These are phyloP conservation scores for Cymbidium sinense DNA, from an alignment of 106 monocot species.

Conservation along the genomic window DNA sequence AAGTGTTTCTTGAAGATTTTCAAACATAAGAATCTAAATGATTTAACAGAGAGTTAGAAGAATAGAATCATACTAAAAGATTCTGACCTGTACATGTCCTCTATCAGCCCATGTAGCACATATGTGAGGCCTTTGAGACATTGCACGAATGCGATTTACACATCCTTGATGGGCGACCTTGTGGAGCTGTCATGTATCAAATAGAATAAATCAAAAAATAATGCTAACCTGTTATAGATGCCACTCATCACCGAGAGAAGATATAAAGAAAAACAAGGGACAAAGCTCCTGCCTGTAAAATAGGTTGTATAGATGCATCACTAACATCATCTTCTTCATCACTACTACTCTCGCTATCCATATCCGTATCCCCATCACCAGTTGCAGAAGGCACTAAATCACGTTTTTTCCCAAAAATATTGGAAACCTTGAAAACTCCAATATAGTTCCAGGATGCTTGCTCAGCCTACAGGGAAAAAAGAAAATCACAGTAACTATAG, in stretches of 20 bases:
- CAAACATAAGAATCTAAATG: background rate
- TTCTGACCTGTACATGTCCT: conserved; percentile 79
- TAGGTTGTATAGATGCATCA: conserved; percentile 46
- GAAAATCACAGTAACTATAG: too few relatives aligned
- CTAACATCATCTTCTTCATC: conserved; percentile 62
- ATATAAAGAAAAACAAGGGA: background rate
- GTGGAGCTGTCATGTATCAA: conserved; percentile 71
- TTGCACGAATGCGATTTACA: conserved; percentile 84
- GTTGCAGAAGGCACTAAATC: conserved; percentile 55
- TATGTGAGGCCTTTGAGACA: conserved; percentile 81
- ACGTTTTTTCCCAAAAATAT: conserved; percentile 81
- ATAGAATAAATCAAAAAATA: conserved; percentile 1
- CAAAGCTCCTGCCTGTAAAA: conserved; percentile 42
- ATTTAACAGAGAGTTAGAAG: background rate
- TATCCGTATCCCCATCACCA: conserved; percentile 41
- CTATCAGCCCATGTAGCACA: conserved; percentile 93
- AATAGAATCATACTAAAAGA: background rate
- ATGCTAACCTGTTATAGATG: background rate
- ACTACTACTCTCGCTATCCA: conserved; percentile 69
- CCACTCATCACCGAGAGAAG: background rate
- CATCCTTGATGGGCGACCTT: conserved; percentile 91
- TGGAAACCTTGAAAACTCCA: conserved; percentile 86
- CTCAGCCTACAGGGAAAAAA: conserved; percentile 19
- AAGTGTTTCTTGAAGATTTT: conserved; percentile 13
- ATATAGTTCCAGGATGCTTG: conserved; percentile 79